These are phyloP conservation scores for Ogataea wickerhamii DNA, from an alignment of 805 yeast species.

Conservation along the genomic window DNA sequence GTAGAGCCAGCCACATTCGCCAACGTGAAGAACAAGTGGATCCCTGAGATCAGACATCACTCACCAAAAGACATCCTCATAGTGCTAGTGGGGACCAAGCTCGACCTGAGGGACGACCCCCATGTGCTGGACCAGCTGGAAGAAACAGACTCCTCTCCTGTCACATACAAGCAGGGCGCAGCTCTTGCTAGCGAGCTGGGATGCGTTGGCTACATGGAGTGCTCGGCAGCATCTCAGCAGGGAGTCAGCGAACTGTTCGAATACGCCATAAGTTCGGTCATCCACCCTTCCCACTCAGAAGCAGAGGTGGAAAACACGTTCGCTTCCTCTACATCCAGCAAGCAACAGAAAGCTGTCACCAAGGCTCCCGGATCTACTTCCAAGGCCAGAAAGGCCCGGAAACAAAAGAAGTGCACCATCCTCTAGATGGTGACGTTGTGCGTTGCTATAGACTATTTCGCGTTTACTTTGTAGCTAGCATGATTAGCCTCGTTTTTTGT, in stretches of 20 bases:
- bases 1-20: constrained; percentile 76
- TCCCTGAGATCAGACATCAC: constrained; percentile 84
- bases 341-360: constrained; percentile 3
- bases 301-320: constrained; percentile 17
- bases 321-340: constrained; percentile 3
- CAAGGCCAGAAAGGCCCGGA: constrained; percentile 31
- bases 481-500: too few relatives aligned
- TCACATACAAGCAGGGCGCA: constrained; percentile 58
- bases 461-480: too few relatives aligned
- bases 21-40: constrained; percentile 78
- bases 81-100: constrained; percentile 82
- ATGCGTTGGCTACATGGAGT: constrained; percentile 74
- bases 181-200: constrained; percentile 67
- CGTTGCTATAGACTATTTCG: too few relatives aligned
- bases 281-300: constrained; percentile 42
- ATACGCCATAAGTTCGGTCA: constrained; percentile 69
- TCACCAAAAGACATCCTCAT: constrained; percentile 68
- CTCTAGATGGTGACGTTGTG: too few relatives aligned
- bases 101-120: constrained; percentile 79
- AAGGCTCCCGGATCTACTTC: constrained; percentile 1
- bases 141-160: constrained; percentile 59
- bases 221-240: constrained; percentile 85
- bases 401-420: constrained; percentile 48
- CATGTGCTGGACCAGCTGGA: constrained; percentile 67
- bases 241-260: constrained; percentile 87